Percentiles rank a stretch among this genome's conserved stretches.
phyloP scores from a whole-genome alignment of 345 rosid species.

The Atalantia buxifolia region DNA sequence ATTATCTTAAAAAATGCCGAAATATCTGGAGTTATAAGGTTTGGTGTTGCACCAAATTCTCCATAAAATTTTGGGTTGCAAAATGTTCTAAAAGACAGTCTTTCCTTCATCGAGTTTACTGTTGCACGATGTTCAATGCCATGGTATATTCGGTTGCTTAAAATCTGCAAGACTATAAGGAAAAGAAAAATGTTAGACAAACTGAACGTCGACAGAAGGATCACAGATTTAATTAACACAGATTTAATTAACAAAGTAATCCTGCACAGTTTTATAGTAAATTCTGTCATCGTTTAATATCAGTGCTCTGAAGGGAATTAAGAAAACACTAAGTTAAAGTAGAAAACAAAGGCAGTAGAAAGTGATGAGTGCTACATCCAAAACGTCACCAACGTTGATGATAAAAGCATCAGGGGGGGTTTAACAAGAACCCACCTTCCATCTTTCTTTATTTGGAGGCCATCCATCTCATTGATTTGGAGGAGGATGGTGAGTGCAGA shows the following conservation, averaged over 20 bases:
- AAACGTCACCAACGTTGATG: conserved; percentile 48
- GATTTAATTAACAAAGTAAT: too few species aligned
- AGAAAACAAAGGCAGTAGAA: background rate
- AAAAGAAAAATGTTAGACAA: too few species aligned
- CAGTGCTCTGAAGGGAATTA: too few species aligned
- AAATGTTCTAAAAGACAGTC: background rate
- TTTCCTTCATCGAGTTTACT: conserved; percentile 14
- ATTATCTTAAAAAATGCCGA: too few species aligned
- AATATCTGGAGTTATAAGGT: background rate
- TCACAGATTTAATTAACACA: too few species aligned
- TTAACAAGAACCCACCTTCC: conserved; percentile 43
- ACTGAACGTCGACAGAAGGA: too few species aligned
- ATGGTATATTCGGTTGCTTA: conserved; percentile 17
- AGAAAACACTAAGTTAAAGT: too few species aligned
- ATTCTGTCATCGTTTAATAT: too few species aligned
- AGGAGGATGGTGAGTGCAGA: conserved; percentile 47
- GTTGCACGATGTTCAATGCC: conserved; percentile 23
- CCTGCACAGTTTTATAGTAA: too few species aligned
- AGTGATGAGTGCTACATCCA: conserved; percentile 23
- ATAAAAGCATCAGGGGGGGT: conserved; percentile 50
- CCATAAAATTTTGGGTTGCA: background rate
- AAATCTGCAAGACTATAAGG: background rate
- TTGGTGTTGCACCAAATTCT: background rate
- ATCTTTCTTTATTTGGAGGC: conserved; percentile 57
- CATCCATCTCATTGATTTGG: conserved; percentile 42